Percentiles rank a stretch among this genome's conserved stretches.
Evolutionary conservation across 345 rosid genomes (phyloP).

Genomic region (Aquilaria sinensis): DNA sequence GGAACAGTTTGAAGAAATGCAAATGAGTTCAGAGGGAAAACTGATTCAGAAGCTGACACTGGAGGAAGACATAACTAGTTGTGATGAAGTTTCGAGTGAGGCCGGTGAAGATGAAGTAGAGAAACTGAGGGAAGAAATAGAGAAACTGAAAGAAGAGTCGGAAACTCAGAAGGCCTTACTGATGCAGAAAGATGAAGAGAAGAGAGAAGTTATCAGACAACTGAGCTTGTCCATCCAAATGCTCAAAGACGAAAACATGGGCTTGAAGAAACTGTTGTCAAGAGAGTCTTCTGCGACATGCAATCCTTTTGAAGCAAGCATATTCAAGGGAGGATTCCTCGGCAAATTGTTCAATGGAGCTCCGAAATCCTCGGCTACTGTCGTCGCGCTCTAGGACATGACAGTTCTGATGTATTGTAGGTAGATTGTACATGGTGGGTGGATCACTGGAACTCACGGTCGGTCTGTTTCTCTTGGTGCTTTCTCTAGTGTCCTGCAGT

Average conservation of each 20-base stretch:
- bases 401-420: background rate
- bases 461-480: no score
- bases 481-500: no score
- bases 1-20: slow-evolving; percentile 24
- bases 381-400: slow-evolving; percentile 21
- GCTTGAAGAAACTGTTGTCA: slow-evolving; percentile 27
- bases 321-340: slow-evolving; percentile 28
- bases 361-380: slow-evolving; percentile 9
- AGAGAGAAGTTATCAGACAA: slow-evolving; percentile 75
- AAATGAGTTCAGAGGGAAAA: background rate
- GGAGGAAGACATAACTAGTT: slow-evolving; percentile 16
- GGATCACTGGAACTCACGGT: no score
- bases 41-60: slow-evolving; percentile 31
- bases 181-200: slow-evolving; percentile 67
- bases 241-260: slow-evolving; percentile 51
- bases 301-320: slow-evolving; percentile 28
- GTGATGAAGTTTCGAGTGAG: background rate
- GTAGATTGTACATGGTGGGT: slow-evolving; percentile 1
- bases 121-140: slow-evolving; percentile 49
- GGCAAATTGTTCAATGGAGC: slow-evolving; percentile 34
- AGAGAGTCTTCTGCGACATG: slow-evolving; percentile 27
- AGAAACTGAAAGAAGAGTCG: slow-evolving; percentile 39
- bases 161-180: slow-evolving; percentile 28
- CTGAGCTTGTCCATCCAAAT: slow-evolving; percentile 41
- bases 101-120: slow-evolving; percentile 17